Evolutionary conservation across 2,329 filamentous ascomycete genomes (phyloP), one percentile per base, ranked within the genome.

Genomic region (Hymenoscyphus salicellus): DNA sequence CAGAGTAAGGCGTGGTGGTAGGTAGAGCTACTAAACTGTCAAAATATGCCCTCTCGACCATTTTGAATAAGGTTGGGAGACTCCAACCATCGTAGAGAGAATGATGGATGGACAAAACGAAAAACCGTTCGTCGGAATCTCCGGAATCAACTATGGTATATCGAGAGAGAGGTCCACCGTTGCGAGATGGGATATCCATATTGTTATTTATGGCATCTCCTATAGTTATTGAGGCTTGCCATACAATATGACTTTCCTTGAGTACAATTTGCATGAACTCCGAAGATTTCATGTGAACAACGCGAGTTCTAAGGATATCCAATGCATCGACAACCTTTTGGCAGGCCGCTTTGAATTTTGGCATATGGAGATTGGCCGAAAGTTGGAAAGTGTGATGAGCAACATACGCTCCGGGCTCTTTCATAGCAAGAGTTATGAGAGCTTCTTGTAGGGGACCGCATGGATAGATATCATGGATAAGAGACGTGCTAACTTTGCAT

Each of bases 71-170:
- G 4, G 60, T 17, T 41, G 76, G 74, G 59, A 79, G 70, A 56
- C 77, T 79, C 78, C 77, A 80, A 11, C 82, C 82, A 72, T 84
- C 82, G 66, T 84, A 84, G 1, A 84, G 73, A 5, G 80, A 80
- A 61, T 84, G 82, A 63, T 84, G 82, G 58, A 82, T 77, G 0
- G 80, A 80, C 75, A 81, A 81, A 4, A 82, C 76, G n/a, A 84
- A 79, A 28, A 62, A 62, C 66, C 81, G 36, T 5, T 52, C 49
- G 6, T 23, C 26, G 17, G 28, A 60, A 20, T 30, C 2, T 11
- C 38, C 61, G 10, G 43, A 30, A 52, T 26, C 5, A 49, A 70
- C 49, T 55, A 68, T 64, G 17, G 67, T 64, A 63, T 65, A 68
- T 55, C 63, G 52, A 38, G 63, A 61, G 20, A 71, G 65, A 60